phyloP scores from a whole-genome alignment of 139 green algal species.

The Micractinium sp. region DNA sequence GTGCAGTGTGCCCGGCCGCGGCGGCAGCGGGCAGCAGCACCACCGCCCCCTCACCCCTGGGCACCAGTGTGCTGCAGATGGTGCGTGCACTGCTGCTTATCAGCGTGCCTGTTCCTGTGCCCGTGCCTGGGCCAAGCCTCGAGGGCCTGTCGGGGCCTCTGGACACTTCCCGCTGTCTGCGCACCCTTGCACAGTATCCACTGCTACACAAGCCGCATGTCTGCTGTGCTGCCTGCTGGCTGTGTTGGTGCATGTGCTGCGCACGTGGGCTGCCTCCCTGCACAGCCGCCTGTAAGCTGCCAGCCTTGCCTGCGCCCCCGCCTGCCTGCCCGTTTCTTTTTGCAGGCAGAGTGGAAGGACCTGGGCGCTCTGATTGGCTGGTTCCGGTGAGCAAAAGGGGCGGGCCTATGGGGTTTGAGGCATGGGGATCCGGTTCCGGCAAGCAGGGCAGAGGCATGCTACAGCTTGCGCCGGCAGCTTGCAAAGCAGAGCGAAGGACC shows the following conservation, averaged over 20 bases:
- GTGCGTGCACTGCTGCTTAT: background rate
- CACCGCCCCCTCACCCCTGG: background rate
- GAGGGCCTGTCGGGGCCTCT: too few relatives aligned
- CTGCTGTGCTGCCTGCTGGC: too few relatives aligned
- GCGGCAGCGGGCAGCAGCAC: background rate
- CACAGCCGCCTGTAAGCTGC: too few relatives aligned
- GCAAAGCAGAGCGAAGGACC: background rate
- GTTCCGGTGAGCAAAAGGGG: constrained; percentile 28
- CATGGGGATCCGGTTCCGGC: too few relatives aligned
- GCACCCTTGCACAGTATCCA: too few relatives aligned
- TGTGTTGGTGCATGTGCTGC: too few relatives aligned
- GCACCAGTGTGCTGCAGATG: background rate
- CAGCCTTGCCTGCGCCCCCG: too few relatives aligned
- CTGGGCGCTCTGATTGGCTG: constrained; percentile 33
- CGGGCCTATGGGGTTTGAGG: too few relatives aligned
- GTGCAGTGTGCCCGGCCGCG: constrained; percentile 22
- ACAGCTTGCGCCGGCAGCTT: background rate
- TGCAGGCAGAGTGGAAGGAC: constrained; percentile 28
- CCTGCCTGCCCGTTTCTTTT: background rate
- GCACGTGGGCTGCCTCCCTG: too few relatives aligned
- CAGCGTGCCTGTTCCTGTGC: too few relatives aligned
- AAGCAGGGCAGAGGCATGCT: background rate
- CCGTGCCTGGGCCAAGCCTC: background rate
- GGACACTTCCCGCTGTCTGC: too few relatives aligned
- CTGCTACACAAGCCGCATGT: too few relatives aligned